Evolutionary conservation across 2,329 filamentous ascomycete species (phyloP).

Genomic region (Colletotrichum magnum): DNA sequence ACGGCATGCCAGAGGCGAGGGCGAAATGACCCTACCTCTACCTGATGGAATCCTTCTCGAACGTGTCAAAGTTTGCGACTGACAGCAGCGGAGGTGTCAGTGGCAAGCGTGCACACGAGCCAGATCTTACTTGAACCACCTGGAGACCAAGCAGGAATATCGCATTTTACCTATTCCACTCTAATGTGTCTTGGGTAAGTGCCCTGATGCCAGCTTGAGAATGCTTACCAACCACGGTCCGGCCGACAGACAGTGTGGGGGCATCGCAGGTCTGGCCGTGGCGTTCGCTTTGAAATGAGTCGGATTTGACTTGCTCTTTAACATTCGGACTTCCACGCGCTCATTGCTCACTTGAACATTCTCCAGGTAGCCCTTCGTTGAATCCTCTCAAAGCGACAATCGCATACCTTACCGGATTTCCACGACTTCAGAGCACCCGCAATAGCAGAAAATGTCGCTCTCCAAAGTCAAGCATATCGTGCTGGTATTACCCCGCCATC

Average conservation of each 20-base stretch:
- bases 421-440: neutral
- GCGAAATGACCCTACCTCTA: neutral
- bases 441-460: slow-evolving; percentile 68
- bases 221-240: slow-evolving; percentile 35
- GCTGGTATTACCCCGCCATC: slow-evolving; percentile 66
- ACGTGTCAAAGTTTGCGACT: slow-evolving; percentile 5
- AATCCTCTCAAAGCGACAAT: no score
- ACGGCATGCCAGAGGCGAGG: slow-evolving; percentile 7
- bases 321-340: neutral
- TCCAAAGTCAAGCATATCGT: slow-evolving; percentile 82
- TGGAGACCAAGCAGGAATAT: neutral
- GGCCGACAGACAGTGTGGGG: slow-evolving; percentile 20
- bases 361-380: no score
- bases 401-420: no score
- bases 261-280: slow-evolving; percentile 14
- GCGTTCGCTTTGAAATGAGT: slow-evolving; percentile 27
- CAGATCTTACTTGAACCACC: neutral
- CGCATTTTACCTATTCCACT: no score
- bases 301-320: slow-evolving; percentile 19
- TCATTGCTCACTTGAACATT: no score
- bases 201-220: neutral
- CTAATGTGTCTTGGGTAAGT: neutral
- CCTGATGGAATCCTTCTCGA: slow-evolving; percentile 26
- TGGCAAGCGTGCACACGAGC: neutral
- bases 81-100: neutral